phyloP scores from a whole-genome alignment of 1,284 basidiomycete species.

The Microbotryomycetes sp. region DNA sequence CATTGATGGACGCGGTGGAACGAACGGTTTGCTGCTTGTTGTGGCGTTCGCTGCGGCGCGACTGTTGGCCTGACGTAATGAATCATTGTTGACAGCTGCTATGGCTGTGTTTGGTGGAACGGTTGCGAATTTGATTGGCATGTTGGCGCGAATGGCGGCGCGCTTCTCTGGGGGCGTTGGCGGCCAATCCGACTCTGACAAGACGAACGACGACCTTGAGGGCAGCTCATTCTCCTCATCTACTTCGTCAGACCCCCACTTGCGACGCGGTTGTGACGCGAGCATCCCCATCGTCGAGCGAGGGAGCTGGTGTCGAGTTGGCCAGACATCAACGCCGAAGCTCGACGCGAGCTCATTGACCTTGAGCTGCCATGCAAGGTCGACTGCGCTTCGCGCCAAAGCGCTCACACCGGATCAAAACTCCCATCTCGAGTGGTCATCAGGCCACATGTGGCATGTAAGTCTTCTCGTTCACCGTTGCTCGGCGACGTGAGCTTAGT shows the following conservation, averaged over 20 bases:
- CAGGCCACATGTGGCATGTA: neutral
- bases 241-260: slow-evolving; percentile 18
- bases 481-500: too few species aligned
- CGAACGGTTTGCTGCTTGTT: neutral
- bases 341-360: neutral
- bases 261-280: slow-evolving; percentile 26
- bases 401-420: neutral
- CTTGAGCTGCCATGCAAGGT: neutral
- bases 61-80: neutral
- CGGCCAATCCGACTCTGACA: slow-evolving; percentile 26
- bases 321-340: neutral
- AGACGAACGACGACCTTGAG: slow-evolving; percentile 8
- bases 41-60: neutral
- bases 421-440: neutral
- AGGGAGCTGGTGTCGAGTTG: too few species aligned
- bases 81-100: neutral
- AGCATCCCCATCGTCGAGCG: slow-evolving; percentile 11
- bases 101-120: neutral
- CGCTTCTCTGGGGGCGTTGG: slow-evolving; percentile 15
- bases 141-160: neutral
- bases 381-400: neutral
- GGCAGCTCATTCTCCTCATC: slow-evolving; percentile 20
- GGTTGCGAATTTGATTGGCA: neutral
- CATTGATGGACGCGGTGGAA: slow-evolving; percentile 7
- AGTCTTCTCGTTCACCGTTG: too few species aligned